A percentile compares a stretch with the other conserved stretches of the same genome.
Conservation (phyloP, 345 rosid species). For the Bruguiera parviflora region DNA sequence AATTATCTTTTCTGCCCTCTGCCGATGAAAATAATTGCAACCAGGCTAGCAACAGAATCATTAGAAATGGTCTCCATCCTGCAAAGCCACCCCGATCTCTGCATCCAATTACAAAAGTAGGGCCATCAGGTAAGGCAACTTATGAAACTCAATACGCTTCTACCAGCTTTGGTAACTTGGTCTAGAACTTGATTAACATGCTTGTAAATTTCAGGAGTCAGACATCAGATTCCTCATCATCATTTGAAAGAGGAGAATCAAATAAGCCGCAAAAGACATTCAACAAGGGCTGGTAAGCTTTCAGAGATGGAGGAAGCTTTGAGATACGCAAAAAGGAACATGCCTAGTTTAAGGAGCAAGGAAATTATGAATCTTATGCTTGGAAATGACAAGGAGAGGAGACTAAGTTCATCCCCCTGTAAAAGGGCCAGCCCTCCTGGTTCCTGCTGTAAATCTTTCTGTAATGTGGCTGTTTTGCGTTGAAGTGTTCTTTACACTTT, state of each 20-base stretch:
- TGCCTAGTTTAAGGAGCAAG: slow-evolving; percentile 29
- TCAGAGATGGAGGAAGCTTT: slow-evolving; percentile 32
- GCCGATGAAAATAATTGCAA: slow-evolving; percentile 14
- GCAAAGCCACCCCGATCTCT: slow-evolving; percentile 26
- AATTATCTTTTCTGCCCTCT: slow-evolving; percentile 9
- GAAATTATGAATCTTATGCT: slow-evolving; percentile 35
- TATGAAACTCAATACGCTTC: background rate
- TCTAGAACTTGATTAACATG: slow-evolving; percentile 1
- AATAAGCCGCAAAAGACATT: slow-evolving; percentile 16
- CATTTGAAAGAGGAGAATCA: slow-evolving; percentile 32
- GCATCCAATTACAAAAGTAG: slow-evolving; percentile 22
- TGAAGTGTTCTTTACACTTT: background rate
- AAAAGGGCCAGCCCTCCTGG: slow-evolving; percentile 35
- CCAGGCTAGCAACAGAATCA: slow-evolving; percentile 16
- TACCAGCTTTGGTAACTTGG: background rate
- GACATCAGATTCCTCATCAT: slow-evolving; percentile 5
- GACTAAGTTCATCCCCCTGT: slow-evolving; percentile 29
- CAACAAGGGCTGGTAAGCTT: slow-evolving; percentile 14
- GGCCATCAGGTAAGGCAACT: slow-evolving; percentile 41
- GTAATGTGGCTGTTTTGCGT: slow-evolving; percentile 7
- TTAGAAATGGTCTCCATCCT: slow-evolving; percentile 22
- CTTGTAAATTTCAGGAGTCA: slow-evolving; percentile 37
- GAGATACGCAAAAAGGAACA: slow-evolving; percentile 27
- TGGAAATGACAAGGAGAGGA: slow-evolving; percentile 26
- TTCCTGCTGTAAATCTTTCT: slow-evolving; percentile 22